phyloP scores from a whole-genome alignment of 2,329 filamentous ascomycete genomes.

The Ambrosiella beaveri region DNA sequence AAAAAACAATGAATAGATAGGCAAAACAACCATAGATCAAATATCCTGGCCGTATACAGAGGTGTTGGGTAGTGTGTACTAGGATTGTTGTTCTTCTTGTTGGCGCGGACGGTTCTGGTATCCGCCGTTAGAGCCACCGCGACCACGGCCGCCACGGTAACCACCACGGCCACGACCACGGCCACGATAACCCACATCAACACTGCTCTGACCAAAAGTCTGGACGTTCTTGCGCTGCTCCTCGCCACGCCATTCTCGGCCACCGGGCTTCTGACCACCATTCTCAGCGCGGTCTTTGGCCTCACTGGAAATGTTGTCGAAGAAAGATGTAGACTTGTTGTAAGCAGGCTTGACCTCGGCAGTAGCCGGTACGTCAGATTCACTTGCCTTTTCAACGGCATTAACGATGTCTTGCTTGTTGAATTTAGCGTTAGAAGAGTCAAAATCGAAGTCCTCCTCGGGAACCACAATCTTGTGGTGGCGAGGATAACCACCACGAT shows the following conservation, averaged over 20 bases:
- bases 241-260: conserved; percentile 76
- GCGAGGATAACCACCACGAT: conserved; percentile 22
- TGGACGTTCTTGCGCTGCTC: conserved; percentile 94
- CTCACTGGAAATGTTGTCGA: conserved; percentile 95
- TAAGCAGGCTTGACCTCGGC: conserved; percentile 43
- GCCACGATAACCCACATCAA: conserved; percentile 70
- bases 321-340: conserved; percentile 82
- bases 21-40: neutral
- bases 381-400: conserved; percentile 46
- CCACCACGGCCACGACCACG: conserved; percentile 51
- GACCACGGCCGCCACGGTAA: conserved; percentile 27
- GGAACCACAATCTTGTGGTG: conserved; percentile 68
- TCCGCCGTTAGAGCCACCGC: conserved; percentile 23
- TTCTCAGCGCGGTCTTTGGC: conserved; percentile 72
- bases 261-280: conserved; percentile 48
- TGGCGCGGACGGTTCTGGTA: conserved; percentile 11
- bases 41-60: too few relatives aligned
- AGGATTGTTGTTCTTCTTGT: neutral
- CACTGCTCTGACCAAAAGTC: conserved; percentile 91
- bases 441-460: conserved; percentile 82
- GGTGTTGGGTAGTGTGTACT: too few relatives aligned
- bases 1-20: neutral
- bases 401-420: conserved; percentile 22
- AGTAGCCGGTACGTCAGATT: conserved; percentile 36
- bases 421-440: conserved; percentile 32